A percentile compares a stretch with the other conserved stretches of the same genome.
phyloP scores from a whole-genome alignment of 78 protist species.

The Emiliania huxleyi region DNA sequence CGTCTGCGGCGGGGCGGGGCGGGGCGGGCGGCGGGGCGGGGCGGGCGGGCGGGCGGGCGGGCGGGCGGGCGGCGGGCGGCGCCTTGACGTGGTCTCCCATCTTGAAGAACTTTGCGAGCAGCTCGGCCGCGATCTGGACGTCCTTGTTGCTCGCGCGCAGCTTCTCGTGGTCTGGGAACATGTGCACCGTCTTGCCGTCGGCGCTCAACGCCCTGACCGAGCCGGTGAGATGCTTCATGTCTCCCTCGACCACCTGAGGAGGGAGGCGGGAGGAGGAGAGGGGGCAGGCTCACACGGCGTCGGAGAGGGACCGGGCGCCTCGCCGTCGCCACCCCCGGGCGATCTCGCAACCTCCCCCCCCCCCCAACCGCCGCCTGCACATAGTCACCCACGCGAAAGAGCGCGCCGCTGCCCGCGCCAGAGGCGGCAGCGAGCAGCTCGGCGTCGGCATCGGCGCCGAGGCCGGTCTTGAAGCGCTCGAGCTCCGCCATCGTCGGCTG shows the following conservation, averaged over 20 bases:
- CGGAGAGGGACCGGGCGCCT: too few species aligned
- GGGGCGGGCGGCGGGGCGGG: too few species aligned
- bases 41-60: too few species aligned
- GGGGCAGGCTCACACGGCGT: too few species aligned
- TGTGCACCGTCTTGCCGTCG: background rate
- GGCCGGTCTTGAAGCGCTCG: conserved; percentile 3
- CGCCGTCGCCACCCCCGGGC: too few species aligned
- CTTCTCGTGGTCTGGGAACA: conserved; percentile 3
- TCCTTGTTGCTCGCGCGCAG: background rate
- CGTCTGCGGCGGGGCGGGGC: too few species aligned
- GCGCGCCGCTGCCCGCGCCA: background rate
- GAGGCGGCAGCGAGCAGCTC: background rate
- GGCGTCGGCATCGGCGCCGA: background rate
- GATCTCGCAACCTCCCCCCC: too few species aligned
- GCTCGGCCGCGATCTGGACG: background rate
- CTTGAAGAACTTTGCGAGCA: conserved; percentile 26
- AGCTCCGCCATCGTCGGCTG: conserved; percentile 20
- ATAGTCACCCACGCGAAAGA: too few species aligned
- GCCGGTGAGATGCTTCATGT: background rate
- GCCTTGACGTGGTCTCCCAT: conserved; percentile 49
- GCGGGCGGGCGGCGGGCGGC: too few species aligned
- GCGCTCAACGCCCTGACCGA: background rate
- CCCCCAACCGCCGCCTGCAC: too few species aligned
- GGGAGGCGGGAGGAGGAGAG: too few species aligned
- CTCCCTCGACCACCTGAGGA: conserved; percentile 7